Evolutionary conservation across 352 stramenopile genomes (phyloP).

Genomic region (Phytopythium helicoides): DNA sequence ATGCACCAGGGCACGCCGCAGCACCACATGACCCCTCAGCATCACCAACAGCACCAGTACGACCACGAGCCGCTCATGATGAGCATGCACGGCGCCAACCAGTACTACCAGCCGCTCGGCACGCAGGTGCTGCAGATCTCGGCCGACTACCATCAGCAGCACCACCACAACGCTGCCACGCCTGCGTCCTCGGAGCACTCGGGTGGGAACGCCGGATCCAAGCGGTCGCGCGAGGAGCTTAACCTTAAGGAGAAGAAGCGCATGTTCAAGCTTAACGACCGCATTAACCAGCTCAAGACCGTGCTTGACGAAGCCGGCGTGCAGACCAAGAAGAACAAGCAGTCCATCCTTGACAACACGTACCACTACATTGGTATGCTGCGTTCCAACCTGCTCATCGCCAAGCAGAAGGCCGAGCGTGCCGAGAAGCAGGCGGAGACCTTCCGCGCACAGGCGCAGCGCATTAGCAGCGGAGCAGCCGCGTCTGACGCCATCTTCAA

Average conservation of each 20-base stretch:
- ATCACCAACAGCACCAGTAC: conserved; percentile 52
- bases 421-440: conserved; percentile 49
- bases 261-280: conserved; percentile 89
- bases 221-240: conserved; percentile 74
- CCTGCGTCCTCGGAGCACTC: conserved; percentile 9
- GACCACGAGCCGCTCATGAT: conserved; percentile 77
- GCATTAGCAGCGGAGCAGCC: conserved; percentile 13
- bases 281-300: conserved; percentile 74
- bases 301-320: conserved; percentile 62
- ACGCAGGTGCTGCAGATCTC: conserved; percentile 67
- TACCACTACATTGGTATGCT: conserved; percentile 71
- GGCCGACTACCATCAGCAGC: conserved; percentile 50
- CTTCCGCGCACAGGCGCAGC: conserved; percentile 27
- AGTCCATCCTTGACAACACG: conserved; percentile 71
- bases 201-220: conserved; percentile 35
- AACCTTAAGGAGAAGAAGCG: conserved; percentile 88
- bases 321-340: conserved; percentile 79
- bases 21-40: conserved; percentile 35
- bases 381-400: conserved; percentile 52
- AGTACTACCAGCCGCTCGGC: conserved; percentile 63
- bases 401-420: conserved; percentile 56
- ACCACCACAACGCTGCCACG: conserved; percentile 15
- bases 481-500: conserved; percentile 47
- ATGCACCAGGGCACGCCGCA: conserved; percentile 36
- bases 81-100: conserved; percentile 48